Conservation (phyloP, 345 rosid species). For the Brassica nigra region DNA sequence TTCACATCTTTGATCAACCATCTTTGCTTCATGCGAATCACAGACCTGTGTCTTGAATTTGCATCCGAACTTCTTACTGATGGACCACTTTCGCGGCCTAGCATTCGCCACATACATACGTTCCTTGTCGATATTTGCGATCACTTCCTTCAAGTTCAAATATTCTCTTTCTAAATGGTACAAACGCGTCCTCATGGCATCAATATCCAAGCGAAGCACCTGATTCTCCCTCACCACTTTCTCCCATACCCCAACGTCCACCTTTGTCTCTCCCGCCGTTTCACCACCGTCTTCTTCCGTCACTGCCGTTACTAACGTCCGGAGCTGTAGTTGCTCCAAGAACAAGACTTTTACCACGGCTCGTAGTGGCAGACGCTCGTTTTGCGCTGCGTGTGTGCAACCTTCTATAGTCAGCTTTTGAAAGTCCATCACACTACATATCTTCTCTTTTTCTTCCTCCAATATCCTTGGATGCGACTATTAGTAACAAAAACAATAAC, state of each 20-base stretch:
- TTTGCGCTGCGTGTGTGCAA: constrained; percentile 94
- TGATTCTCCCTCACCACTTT: constrained; percentile 77
- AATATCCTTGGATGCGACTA: constrained; percentile 79
- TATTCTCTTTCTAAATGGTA: constrained; percentile 79
- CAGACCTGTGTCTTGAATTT: constrained; percentile 77
- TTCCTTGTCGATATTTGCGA: constrained; percentile 57
- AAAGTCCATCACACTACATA: constrained; percentile 72
- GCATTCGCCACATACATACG: background rate
- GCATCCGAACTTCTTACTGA: constrained; percentile 63
- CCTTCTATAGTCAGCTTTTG: constrained; percentile 82
- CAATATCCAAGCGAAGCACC: constrained; percentile 77
- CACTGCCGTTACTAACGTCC: constrained; percentile 46
- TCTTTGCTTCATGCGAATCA: constrained; percentile 69
- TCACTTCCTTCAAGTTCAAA: constrained; percentile 67
- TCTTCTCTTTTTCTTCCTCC: constrained; percentile 72
- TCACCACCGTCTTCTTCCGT: constrained; percentile 13
- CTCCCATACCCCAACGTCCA: constrained; percentile 51
- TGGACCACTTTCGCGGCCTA: constrained; percentile 38
- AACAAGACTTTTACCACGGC: constrained; percentile 81
- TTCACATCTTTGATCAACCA: constrained; percentile 38
- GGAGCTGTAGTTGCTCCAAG: constrained; percentile 79
- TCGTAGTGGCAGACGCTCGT: constrained; percentile 83
- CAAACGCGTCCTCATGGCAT: constrained; percentile 83
- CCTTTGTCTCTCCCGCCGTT: background rate
- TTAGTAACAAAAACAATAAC: fast-evolving